Base-by-base conservation (phyloP, 208 protist species). In the Leishmania tarentolae region DNA sequence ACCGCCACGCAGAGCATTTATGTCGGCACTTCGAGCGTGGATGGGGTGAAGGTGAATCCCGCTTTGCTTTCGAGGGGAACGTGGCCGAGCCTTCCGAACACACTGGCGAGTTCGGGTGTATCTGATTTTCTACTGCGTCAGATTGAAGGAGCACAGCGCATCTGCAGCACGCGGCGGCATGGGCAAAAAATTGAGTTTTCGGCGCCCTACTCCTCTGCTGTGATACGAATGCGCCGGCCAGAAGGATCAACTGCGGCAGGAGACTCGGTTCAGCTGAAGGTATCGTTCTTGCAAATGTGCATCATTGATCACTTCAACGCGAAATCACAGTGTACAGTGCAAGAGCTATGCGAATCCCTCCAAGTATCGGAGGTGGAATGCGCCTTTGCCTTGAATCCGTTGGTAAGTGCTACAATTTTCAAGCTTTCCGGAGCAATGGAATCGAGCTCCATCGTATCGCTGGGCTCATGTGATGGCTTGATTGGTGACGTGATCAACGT, bases 301-400 rank as follows among this genome's bases (percentile, higher is more conserved):
- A 80, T 90, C n/a, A 35, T 86, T 28, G 77, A 91, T n/a, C 77
- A 53, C 40, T 91, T 96, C 78, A 90, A 95, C 79, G 9, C 37
- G 47, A 82, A 80, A 52, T 40, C 73, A 46, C 46, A 90, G 80
- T 91, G 88, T 81, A 61, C 65, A 11, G 19, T 91, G 53, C 44
- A 35, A 46, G 87, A 81, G 19, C 63, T 95, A 7, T 82, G 86
- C 72, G 63, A 91, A 21, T 37, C 40, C 56, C 82, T 87, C n/a
- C 78, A 80, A 21, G 63, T 83, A 37, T 44, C 78, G 8, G 74
- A 78, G 17, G 72, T 24, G 1, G 84, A 86, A 5, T 88, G 81
- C 76, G 46, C 66, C 31, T 87, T 74, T 28, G 69, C 78, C 13
- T 69, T 90, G 42, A 76, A 70, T 24, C 83, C 87, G 46, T 76